Base-by-base conservation (phyloP, 2,329 filamentous ascomycete genomes). In the Aspergillus fumigatus region DNA sequence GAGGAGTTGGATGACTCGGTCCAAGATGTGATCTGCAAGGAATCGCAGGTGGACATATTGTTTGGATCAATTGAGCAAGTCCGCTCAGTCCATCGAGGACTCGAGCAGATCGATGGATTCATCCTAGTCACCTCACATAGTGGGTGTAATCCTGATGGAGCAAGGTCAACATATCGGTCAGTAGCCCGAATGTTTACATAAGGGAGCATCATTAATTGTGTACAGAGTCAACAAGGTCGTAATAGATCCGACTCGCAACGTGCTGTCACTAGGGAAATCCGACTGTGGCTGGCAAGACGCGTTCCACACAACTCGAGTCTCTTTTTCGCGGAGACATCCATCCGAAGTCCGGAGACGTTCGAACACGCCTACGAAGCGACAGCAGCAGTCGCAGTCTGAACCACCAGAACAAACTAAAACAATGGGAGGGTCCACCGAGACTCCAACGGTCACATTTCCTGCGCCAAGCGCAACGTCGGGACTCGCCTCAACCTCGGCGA, bases 131-230 rank as follows among this genome's bases (percentile, higher is more conserved):
- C 63, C 11, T 61, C 63, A 14, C 63, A 65, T 52, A 52, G 27
- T 21, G 59, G 56, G 3, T 65, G 63, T 43, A 62, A 65, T 27
- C 48, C 55, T 26, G 56, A 62, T 9, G 63, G 62, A 10, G 54
- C 62, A 49, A 52, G 63, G 27, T 59, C 59, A 32, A 54, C 62
- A 2, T 56, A 65, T 53, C 55, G 55, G 62, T 65, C 38, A 61
- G 59, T 53, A 21, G 6, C n/a, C 21, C 4, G 27, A 58, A 50
- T 50, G 41, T 19, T 11, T 17, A 11, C 8, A 40, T 21, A 35
- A 23, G 19, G 9, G 9, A 38, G 4, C 4, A 14, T 25, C 17
- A 35, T 38, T 26, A 14, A 51, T 3, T 2, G 21, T 23, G 19
- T 25, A 26, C 9, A 48, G 53, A n/a, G 53, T 52, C 27, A 48